Percentiles rank a stretch among this genome's conserved stretches.
These are phyloP conservation scores for Parafenestella ontariensis DNA, from an alignment of 2,329 filamentous ascomycete species.

Conservation along the genomic window DNA sequence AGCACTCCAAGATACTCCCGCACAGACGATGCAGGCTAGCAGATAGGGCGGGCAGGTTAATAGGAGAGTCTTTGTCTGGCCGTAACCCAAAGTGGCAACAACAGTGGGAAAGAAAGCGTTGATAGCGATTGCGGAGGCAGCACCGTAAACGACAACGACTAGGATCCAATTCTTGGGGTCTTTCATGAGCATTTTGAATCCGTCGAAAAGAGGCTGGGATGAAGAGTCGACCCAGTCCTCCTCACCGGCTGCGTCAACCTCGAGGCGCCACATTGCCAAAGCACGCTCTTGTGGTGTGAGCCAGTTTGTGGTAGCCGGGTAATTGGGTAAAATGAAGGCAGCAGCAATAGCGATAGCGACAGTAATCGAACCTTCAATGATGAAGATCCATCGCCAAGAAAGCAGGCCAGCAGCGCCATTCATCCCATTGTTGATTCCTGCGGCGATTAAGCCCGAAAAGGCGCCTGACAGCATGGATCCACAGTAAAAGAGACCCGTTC, in stretches of 20 bases:
- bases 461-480: constrained; percentile 64
- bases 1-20: constrained; percentile 49
- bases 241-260: constrained; percentile 10
- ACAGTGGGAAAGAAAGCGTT: constrained; percentile 70
- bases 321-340: constrained; percentile 56
- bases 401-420: constrained; percentile 40
- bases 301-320: constrained; percentile 56
- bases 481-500: constrained; percentile 51
- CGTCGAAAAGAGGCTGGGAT: constrained; percentile 22
- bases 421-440: constrained; percentile 37
- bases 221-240: constrained; percentile 5
- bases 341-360: constrained; percentile 32
- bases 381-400: constrained; percentile 37
- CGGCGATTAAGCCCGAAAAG: constrained; percentile 63
- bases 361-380: constrained; percentile 17
- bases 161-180: constrained; percentile 63
- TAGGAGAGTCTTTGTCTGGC: constrained; percentile 59
- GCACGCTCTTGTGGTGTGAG: constrained; percentile 51
- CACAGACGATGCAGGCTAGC: background rate
- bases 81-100: constrained; percentile 64
- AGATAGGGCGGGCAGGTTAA: constrained; percentile 63
- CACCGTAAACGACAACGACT: constrained; percentile 61
- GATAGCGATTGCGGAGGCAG: constrained; percentile 45
- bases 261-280: constrained; percentile 10
- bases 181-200: constrained; percentile 56